Percentiles rank a stretch among this genome's conserved stretches.
These are phyloP conservation scores for Dendrobium nobile DNA, from an alignment of 106 monocot genomes.

Conservation along the genomic window DNA sequence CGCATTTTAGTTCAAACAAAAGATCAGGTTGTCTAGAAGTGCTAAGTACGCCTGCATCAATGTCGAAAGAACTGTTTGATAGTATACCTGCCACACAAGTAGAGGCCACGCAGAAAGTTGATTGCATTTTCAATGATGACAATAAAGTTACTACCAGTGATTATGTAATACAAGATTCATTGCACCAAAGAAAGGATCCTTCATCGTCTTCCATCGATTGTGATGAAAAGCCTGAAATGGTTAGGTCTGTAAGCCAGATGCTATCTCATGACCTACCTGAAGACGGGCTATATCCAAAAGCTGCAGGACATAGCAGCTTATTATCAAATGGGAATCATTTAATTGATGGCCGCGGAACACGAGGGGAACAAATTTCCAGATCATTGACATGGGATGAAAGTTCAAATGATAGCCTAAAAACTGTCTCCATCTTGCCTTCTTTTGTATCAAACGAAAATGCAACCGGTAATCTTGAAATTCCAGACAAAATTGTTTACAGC, in stretches of 20 bases:
- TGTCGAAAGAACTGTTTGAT: neutral
- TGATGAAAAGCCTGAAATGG: conserved; percentile 65
- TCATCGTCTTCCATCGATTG: conserved; percentile 32
- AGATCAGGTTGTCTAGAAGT: conserved; percentile 6
- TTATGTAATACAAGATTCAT: neutral
- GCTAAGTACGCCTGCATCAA: neutral
- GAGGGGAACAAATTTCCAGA: neutral
- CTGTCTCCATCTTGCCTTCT: neutral
- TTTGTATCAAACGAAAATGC: neutral
- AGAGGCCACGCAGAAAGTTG: neutral
- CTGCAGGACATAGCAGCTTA: neutral
- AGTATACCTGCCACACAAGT: neutral
- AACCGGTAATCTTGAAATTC: neutral
- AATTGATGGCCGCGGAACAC: neutral
- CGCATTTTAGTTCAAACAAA: conserved; percentile 1
- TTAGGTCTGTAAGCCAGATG: conserved; percentile 28
- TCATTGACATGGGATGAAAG: neutral
- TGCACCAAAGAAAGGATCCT: conserved; percentile 3
- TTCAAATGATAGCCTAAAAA: neutral
- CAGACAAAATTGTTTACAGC: neutral
- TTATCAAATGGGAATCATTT: neutral
- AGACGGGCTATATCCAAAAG: conserved; percentile 1
- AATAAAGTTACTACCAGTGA: conserved; percentile 6
- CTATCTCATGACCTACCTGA: conserved; percentile 29
- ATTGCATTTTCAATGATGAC: neutral